Evolutionary conservation across 768 basidiomycete species (phyloP).

Genomic region (Phylloporus rhodoxanthus): DNA sequence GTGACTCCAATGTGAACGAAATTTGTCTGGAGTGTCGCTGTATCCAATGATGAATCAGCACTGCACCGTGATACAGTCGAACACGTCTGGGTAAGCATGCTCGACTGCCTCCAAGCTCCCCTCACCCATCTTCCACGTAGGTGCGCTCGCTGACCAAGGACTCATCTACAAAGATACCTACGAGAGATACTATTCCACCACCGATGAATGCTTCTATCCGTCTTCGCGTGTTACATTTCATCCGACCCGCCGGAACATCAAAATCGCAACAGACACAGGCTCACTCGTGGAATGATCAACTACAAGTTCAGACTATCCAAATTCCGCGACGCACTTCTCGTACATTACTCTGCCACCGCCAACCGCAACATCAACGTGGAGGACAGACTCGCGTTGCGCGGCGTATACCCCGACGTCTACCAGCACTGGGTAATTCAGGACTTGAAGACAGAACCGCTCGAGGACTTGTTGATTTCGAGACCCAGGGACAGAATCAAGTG

Average conservation of each 20-base stretch:
- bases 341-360: conserved; percentile 38
- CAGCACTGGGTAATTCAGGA: conserved; percentile 47
- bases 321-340: conserved; percentile 53
- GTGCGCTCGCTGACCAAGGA: conserved; percentile 49
- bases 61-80: conserved; percentile 65
- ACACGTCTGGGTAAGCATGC: conserved; percentile 67
- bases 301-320: conserved; percentile 80
- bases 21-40: too few species aligned
- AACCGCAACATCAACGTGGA: conserved; percentile 14
- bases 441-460: conserved; percentile 38
- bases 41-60: too few species aligned
- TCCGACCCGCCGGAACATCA: conserved; percentile 17
- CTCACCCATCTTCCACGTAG: conserved; percentile 28
- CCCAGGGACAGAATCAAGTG: conserved; percentile 69
- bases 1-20: too few species aligned
- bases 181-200: conserved; percentile 86
- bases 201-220: conserved; percentile 84
- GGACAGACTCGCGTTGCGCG: conserved; percentile 11
- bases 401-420: conserved; percentile 56
- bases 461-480: conserved; percentile 81
- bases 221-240: conserved; percentile 23
- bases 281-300: conserved; percentile 79
- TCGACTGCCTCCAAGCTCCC: not conserved
- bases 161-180: conserved; percentile 82
- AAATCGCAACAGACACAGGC: conserved; percentile 66